These are phyloP conservation scores for Fonsecaea nubica DNA, from an alignment of 2,329 filamentous ascomycete species.

Conservation along the genomic window DNA sequence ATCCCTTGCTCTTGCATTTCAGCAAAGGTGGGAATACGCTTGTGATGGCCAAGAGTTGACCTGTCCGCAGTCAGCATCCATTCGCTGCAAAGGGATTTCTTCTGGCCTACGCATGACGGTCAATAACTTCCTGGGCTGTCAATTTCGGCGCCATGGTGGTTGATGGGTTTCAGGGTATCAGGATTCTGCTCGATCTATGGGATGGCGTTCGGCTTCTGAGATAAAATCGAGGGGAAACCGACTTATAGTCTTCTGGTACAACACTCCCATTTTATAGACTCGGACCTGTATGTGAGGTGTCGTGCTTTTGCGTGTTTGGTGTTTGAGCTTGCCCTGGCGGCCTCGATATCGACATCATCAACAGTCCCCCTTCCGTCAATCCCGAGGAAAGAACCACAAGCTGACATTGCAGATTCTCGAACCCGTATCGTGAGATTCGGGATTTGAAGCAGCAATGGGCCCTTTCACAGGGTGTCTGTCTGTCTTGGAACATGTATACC, in stretches of 20 bases:
- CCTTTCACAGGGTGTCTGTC: background rate
- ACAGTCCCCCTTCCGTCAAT: background rate
- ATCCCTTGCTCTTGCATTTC: conserved; percentile 11
- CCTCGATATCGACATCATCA: background rate
- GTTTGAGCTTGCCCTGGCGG: background rate
- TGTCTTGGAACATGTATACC: background rate
- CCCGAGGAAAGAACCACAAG: background rate
- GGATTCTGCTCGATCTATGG: background rate
- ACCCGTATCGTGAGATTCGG: background rate
- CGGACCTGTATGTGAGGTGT: background rate
- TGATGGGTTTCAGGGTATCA: background rate
- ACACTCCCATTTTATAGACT: background rate
- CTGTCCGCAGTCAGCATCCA: conserved; percentile 12
- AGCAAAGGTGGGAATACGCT: conserved; percentile 22
- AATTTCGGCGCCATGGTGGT: conserved; percentile 6
- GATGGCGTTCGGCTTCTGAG: background rate
- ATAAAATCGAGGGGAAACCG: too few relatives aligned
- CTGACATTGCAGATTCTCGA: background rate
- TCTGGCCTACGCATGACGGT: conserved; percentile 22
- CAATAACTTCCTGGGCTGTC: conserved; percentile 22
- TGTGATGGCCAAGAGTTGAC: conserved; percentile 14
- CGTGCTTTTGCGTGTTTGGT: background rate
- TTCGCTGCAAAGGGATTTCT: background rate
- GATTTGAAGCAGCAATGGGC: background rate
- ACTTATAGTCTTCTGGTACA: background rate